Evolutionary conservation across 495 filamentous ascomycete genomes (phyloP).

Genomic region (Hypoxylon fuscum): DNA sequence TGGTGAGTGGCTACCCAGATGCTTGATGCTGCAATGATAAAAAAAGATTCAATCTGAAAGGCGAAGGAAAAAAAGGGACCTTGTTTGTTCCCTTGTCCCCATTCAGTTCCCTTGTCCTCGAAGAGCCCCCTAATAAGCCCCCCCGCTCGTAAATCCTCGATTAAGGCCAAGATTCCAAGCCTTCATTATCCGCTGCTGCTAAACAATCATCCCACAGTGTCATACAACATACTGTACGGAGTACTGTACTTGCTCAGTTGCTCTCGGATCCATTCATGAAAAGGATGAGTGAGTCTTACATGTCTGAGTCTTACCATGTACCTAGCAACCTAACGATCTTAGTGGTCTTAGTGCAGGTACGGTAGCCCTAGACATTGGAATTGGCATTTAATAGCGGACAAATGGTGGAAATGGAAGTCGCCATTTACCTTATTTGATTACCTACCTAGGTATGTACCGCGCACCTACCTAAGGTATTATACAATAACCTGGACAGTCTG

Average conservation of each 20-base stretch:
- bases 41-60: constrained; percentile 25
- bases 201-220: constrained; percentile 32
- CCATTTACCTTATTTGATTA: constrained; percentile 25
- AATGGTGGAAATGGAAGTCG: constrained; percentile 1
- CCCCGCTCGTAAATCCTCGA: constrained; percentile 20
- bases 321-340: too few relatives aligned
- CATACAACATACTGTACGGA: constrained; percentile 10
- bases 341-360: constrained; percentile 7
- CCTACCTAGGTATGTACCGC: neutral
- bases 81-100: neutral
- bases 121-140: constrained; percentile 26
- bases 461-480: too few relatives aligned
- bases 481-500: constrained; percentile 2
- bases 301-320: too few relatives aligned
- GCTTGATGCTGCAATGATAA: constrained; percentile 21
- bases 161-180: constrained; percentile 43
- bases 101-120: neutral
- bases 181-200: constrained; percentile 41
- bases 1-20: constrained; percentile 33
- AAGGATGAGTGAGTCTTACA: constrained; percentile 17
- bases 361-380: neutral
- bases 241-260: neutral
- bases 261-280: constrained; percentile 6
- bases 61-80: neutral
- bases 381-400: too few relatives aligned